phyloP scores from a whole-genome alignment of 2,329 filamentous ascomycete genomes.

The Pseudopyrenochaeta lycopersici region DNA sequence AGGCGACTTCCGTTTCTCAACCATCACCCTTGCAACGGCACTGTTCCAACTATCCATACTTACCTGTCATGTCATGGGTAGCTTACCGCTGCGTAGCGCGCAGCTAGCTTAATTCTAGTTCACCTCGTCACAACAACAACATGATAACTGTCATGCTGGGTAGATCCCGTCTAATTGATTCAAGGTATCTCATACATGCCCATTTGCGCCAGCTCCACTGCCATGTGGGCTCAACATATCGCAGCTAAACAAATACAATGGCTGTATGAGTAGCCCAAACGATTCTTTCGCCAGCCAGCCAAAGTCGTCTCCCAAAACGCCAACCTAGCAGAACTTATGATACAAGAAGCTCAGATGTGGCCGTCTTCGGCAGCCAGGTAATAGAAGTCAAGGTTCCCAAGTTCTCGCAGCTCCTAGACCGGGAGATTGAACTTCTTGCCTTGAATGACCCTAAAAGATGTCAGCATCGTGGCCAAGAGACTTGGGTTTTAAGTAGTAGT shows the following conservation, averaged over 20 bases:
- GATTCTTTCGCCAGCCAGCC: background rate
- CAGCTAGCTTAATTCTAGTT: background rate
- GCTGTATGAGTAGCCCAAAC: background rate
- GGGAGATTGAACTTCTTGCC: conserved; percentile 65
- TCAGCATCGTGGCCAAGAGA: background rate
- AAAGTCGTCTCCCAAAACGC: conserved; percentile 1
- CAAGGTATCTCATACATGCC: conserved; percentile 3
- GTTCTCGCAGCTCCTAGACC: conserved; percentile 47
- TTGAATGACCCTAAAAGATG: conserved; percentile 56
- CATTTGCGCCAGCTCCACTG: background rate
- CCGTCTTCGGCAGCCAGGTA: background rate
- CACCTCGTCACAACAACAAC: background rate
- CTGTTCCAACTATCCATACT: background rate
- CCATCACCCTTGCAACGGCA: background rate
- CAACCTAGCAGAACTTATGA: background rate
- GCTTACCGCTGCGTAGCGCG: background rate
- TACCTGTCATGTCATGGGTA: background rate
- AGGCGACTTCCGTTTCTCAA: background rate
- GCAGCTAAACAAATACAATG: background rate
- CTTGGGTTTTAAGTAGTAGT: background rate
- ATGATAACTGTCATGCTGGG: background rate
- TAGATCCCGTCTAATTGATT: background rate
- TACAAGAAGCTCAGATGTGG: conserved; percentile 2
- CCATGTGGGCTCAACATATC: background rate
- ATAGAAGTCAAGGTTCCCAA: conserved; percentile 1